Conservation (phyloP, 306 rosid genomes). For the Sechiopsis laciniata region DNA sequence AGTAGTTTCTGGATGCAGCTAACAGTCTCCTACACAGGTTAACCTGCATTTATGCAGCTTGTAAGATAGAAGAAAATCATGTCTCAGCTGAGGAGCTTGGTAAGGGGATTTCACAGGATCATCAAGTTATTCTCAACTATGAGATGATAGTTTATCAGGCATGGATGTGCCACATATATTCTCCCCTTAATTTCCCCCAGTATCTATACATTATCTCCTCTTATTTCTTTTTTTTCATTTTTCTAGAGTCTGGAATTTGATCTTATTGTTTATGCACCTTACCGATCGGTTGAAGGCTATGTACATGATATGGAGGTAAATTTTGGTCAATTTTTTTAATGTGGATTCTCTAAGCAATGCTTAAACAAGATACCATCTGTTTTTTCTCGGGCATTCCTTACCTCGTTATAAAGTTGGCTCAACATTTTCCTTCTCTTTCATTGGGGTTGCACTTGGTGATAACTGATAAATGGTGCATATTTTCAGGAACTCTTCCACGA, state of each 20-base stretch:
- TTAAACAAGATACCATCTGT: neutral
- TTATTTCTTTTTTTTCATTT: constrained; percentile 24
- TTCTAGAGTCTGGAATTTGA: constrained; percentile 82
- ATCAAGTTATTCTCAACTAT: constrained; percentile 96
- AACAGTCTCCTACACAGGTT: constrained; percentile 47
- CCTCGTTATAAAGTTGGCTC: constrained; percentile 10
- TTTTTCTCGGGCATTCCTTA: constrained; percentile 12
- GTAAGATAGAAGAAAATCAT: constrained; percentile 97
- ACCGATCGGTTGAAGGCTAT: constrained; percentile 77
- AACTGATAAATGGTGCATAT: constrained; percentile 21
- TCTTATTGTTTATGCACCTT: constrained; percentile 91
- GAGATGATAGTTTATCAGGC: constrained; percentile 99
- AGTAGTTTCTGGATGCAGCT: constrained; percentile 18
- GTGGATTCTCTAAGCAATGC: neutral
- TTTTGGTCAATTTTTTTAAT: neutral
- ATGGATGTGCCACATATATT: constrained; percentile 51
- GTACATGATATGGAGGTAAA: constrained; percentile 64
- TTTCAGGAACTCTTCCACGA: constrained; percentile 60
- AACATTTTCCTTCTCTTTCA: constrained; percentile 15
- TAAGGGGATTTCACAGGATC: constrained; percentile 97
- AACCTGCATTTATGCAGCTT: constrained; percentile 94
- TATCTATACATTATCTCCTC: neutral
- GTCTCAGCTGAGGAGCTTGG: constrained; percentile 99
- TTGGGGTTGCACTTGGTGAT: constrained; percentile 14
- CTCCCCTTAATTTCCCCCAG: constrained; percentile 21